Base-by-base conservation (phyloP, 2,329 filamentous ascomycete species). In the Colletotrichum scovillei region DNA sequence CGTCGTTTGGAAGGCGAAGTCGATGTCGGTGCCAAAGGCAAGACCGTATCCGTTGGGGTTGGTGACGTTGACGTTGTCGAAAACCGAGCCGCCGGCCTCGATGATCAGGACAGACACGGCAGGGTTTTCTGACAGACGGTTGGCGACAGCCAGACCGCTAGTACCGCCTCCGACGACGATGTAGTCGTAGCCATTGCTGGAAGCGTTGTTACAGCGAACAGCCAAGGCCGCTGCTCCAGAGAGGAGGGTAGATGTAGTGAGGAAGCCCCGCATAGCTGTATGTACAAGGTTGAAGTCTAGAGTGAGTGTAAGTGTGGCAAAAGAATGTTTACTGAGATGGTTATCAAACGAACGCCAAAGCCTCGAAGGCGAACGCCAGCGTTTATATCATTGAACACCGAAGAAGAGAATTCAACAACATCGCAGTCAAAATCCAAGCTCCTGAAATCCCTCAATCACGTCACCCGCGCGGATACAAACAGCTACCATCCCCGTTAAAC, bases 91-190 rank as follows among this genome's bases (percentile, higher is more conserved):
- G 9, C 84, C 83, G 0, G 82, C 79, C 66, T 85, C 84, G 38
- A 85, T 78, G 35, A 64, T 8, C 28, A 64, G 32, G 32, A 85
- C 78, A 0, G 79, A 78, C 3, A 85, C 81, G 4, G 76, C 78
- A 11, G 80, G 69, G n/a, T 67, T 69, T 1, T 80, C 80, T 1
- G 81, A 80, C 4, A 84, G 78, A 5, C 82, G 78, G 75, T 82
- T 83, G 14, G 82, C 83, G 6, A 84, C 69, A 4, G 83, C 77
- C 1, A 84, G 78, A 11, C 83, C 83, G 60, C 77, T 78, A 0
- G 82, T 83, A 0, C 82, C 82, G 9, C 78, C 83, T 8, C 83
- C 82, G n/a, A 81, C 79, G 22, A 85, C 79, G 52, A 85, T 73
- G 68, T 83, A 85, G 78, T 84, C 82, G 53, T 78, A 81, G 11